phyloP scores from a whole-genome alignment of 305 asterid species.

The Nicotiana rustica region DNA sequence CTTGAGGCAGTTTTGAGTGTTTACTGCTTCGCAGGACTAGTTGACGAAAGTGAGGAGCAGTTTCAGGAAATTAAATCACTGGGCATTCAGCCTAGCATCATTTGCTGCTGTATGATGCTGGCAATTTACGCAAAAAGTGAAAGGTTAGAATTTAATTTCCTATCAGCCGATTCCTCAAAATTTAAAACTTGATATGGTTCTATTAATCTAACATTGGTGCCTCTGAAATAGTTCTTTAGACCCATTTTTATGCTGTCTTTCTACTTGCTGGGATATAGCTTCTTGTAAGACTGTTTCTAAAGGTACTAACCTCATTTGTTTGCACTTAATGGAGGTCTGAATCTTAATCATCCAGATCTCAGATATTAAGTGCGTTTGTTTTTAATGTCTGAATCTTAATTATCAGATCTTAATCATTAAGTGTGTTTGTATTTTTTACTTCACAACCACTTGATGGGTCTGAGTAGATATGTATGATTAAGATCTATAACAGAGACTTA shows the following conservation, averaged over 20 bases:
- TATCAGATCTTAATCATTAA: no score
- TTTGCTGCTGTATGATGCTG: constrained; percentile 97
- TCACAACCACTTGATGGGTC: no score
- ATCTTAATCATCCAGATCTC: no score
- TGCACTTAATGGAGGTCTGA: no score
- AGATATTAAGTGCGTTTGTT: no score
- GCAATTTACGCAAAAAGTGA: constrained; percentile 79
- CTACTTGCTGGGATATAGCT: constrained; percentile 21
- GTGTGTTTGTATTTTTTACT: no score
- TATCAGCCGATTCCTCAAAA: constrained; percentile 36
- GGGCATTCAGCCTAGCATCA: constrained; percentile 89
- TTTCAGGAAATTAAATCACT: constrained; percentile 83
- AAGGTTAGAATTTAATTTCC: constrained; percentile 61
- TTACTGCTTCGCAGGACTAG: constrained; percentile 92
- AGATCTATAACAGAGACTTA: no score
- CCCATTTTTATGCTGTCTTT: neutral
- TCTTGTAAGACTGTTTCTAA: neutral
- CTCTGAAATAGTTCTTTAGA: constrained; percentile 26
- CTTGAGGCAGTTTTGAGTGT: constrained; percentile 97
- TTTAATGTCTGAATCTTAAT: no score
- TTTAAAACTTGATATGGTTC: constrained; percentile 28
- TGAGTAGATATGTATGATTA: no score
- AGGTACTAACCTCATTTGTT: neutral
- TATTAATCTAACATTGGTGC: constrained; percentile 37
- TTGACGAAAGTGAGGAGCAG: constrained; percentile 91